Evolutionary conservation across 345 rosid genomes (phyloP).

Genomic region (Eucalyptus grandis): DNA sequence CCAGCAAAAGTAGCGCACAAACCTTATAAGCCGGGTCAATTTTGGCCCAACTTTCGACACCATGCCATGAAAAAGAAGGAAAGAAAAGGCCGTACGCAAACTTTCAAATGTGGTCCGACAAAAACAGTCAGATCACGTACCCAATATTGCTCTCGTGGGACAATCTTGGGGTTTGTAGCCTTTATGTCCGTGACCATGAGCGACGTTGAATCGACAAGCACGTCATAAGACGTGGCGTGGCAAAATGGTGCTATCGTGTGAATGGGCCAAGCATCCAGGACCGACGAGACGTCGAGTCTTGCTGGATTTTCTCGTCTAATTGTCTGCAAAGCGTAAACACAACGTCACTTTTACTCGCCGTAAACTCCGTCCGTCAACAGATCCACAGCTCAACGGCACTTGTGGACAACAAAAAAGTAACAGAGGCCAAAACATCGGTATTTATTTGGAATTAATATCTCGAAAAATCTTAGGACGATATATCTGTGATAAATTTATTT

Average conservation of each 20-base stretch:
- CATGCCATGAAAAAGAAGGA: too few relatives aligned
- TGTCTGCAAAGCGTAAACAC: too few relatives aligned
- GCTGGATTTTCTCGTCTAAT: background rate
- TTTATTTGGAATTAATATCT: too few relatives aligned
- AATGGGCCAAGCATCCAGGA: background rate
- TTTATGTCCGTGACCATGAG: background rate
- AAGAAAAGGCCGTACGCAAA: background rate
- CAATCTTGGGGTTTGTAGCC: background rate
- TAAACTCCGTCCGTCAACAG: background rate
- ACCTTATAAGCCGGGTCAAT: background rate
- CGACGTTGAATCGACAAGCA: background rate
- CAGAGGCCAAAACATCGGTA: background rate
- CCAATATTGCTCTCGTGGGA: background rate
- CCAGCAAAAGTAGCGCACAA: background rate
- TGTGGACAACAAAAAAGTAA: background rate
- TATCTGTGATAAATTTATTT: too few relatives aligned
- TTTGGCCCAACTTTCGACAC: background rate
- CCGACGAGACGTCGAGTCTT: background rate
- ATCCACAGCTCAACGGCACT: background rate
- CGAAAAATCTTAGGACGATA: accelerated
- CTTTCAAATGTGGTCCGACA: background rate
- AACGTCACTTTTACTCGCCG: background rate
- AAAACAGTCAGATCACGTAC: background rate
- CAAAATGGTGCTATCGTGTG: background rate
- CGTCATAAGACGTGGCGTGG: background rate